Conservation (phyloP, 306 rosid species). For the Neltuma alba region DNA sequence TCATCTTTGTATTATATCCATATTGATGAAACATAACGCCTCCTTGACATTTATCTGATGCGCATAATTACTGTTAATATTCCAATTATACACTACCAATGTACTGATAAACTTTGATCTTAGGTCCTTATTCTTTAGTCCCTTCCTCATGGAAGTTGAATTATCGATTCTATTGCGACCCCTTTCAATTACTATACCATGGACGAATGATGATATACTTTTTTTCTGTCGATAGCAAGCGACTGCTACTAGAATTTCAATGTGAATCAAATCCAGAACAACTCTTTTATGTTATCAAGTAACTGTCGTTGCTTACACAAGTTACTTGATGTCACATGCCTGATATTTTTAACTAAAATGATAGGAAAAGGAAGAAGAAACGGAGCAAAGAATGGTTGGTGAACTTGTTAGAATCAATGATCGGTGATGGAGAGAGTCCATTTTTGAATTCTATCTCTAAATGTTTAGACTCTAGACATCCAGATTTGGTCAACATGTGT, state of each 20-base stretch:
- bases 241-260: neutral
- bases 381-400: conserved; percentile 50
- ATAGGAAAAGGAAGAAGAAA: conserved; percentile 59
- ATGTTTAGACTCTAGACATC: conserved; percentile 56
- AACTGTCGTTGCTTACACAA: conserved; percentile 16
- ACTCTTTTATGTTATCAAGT: neutral
- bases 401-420: conserved; percentile 53
- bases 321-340: conserved; percentile 28
- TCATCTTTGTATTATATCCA: too few relatives aligned
- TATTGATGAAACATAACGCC: neutral
- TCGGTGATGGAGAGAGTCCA: conserved; percentile 63
- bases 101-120: neutral
- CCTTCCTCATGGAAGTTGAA: neutral
- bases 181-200: neutral
- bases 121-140: neutral
- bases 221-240: neutral
- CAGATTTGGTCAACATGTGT: conserved; percentile 58
- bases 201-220: neutral
- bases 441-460: conserved; percentile 57
- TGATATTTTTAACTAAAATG: conserved; percentile 25
- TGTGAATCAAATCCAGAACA: neutral
- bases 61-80: neutral
- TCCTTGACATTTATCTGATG: too few relatives aligned
- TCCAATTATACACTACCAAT: neutral
- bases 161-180: neutral